These are phyloP conservation scores for Rhizoclosmatium globosum DNA, from an alignment of 192 early-diverging fungal species.

Conservation along the genomic window DNA sequence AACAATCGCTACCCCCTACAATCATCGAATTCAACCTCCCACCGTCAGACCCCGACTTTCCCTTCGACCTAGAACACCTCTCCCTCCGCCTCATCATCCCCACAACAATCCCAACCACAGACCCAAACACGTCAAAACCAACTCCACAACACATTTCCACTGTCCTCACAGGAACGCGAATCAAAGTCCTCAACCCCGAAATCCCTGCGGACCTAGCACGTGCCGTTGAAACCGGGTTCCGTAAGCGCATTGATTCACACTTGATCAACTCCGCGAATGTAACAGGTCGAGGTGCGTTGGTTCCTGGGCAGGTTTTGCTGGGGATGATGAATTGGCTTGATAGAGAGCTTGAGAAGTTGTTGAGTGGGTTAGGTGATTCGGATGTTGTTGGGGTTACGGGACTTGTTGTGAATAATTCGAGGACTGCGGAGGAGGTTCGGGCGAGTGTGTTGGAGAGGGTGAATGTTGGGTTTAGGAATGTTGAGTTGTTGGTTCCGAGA, in stretches of 20 bases:
- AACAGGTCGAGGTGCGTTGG: neutral
- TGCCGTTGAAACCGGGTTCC: slow-evolving; percentile 30
- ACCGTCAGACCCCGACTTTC: slow-evolving; percentile 37
- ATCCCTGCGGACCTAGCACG: slow-evolving; percentile 22
- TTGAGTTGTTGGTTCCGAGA: neutral
- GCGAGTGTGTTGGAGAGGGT: slow-evolving; percentile 32
- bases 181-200: slow-evolving; percentile 30
- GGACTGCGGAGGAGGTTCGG: slow-evolving; percentile 32
- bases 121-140: too few species aligned
- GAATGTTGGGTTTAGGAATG: neutral
- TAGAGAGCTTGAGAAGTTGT: slow-evolving; percentile 60
- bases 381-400: slow-evolving; percentile 23
- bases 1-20: slow-evolving; percentile 11
- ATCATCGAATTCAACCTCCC: slow-evolving; percentile 19
- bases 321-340: slow-evolving; percentile 65
- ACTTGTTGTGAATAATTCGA: slow-evolving; percentile 17
- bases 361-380: slow-evolving; percentile 28
- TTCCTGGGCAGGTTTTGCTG: slow-evolving; percentile 41
- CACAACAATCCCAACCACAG: neutral
- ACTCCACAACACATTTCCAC: neutral
- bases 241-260: neutral
- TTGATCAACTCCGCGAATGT: neutral
- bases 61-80: slow-evolving; percentile 36
- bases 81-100: slow-evolving; percentile 13
- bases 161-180: slow-evolving; percentile 15